phyloP scores from a whole-genome alignment of 176 grass and related monocot genomes.

The Cenchrus fungigraminus region DNA sequence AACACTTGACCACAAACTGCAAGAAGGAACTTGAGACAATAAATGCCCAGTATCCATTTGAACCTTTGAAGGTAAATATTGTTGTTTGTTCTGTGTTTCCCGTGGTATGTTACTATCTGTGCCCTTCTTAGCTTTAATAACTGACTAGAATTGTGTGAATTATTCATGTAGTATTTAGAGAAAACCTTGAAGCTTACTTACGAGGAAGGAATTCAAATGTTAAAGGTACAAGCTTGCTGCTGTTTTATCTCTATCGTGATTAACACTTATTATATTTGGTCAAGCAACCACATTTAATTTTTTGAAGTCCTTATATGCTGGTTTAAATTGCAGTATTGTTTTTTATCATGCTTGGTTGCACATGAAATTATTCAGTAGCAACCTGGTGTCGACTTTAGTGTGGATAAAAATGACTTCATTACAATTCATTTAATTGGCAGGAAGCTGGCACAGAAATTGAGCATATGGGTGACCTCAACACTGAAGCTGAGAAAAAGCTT shows the following conservation, averaged over 20 bases:
- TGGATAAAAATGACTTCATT: too few species aligned
- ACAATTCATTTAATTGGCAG: constrained; percentile 45
- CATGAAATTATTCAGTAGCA: too few species aligned
- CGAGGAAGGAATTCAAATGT: constrained; percentile 84
- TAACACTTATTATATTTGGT: not conserved
- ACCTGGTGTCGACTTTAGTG: not conserved
- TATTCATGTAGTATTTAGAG: constrained; percentile 72
- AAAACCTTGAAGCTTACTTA: constrained; percentile 87
- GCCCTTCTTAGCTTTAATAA: not conserved
- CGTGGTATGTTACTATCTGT: not conserved
- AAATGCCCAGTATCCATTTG: constrained; percentile 87
- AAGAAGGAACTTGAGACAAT: constrained; percentile 79
- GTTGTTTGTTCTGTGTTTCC: constrained; percentile 10
- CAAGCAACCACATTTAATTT: too few species aligned
- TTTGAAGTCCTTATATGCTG: too few species aligned
- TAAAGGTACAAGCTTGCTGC: constrained; percentile 63
- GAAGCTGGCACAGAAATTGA: constrained; percentile 90
- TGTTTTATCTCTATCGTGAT: not conserved
- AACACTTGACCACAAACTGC: constrained; percentile 80
- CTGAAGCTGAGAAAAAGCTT: constrained; percentile 91
- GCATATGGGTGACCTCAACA: constrained; percentile 94
- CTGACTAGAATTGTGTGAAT: constrained; percentile 35
- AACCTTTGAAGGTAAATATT: constrained; percentile 72
- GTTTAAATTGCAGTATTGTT: too few species aligned
- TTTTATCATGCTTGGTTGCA: not conserved